Evolutionary conservation across 805 yeast species (phyloP), one percentile per base, ranked within the genome.

Genomic region (Saccharomycopsis oosterbeekiorum): DNA sequence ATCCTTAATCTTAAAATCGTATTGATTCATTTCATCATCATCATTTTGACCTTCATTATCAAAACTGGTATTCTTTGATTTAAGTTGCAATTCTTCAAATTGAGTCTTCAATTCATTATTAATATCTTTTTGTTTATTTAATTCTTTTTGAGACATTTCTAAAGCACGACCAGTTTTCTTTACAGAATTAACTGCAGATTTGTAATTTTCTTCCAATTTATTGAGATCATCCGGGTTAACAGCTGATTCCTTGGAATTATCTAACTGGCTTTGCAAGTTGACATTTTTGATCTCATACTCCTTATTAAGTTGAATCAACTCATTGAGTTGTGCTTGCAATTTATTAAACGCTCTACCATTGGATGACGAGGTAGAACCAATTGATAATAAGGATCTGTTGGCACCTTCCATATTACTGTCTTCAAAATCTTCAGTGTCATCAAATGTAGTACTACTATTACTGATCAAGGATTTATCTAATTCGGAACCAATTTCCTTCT

Each of bases 151-250:
- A 9, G 93, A 85, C 65, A 85, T 69, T 56, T 82, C 82, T 60
- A 91, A 78, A 0, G 97, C 96, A 64, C 80, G 82, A 60, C 86
- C 85, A 14, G 93, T 84, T 70, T 85, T 89, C 66, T 82, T 83
- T 39, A 89, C 85, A 26, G 89, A 83, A 64, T 82, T 84, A 60
- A 88, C 72, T 0, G 94, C 87, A 67, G 85, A 84, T 65, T 81
- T 81, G 73, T 88, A 89, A 68, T 86, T 85, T 6, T 75, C 80
- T 71, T 89, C 93, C 58, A 80, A 72, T 37, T 75, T 70, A 19
- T 71, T 65, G 56, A 83, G 69, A 37, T 76, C 77, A 17, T 62
- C 61, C 55, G 75, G 68, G 61, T 74, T 74, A 0, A 66, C 59
- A 40, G 69, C 69, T 65, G 68, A 64, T 60, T 70, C 58, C 36